These are phyloP conservation scores for Phytopythium kandeliae DNA, from an alignment of 352 stramenopile genomes.

Conservation along the genomic window DNA sequence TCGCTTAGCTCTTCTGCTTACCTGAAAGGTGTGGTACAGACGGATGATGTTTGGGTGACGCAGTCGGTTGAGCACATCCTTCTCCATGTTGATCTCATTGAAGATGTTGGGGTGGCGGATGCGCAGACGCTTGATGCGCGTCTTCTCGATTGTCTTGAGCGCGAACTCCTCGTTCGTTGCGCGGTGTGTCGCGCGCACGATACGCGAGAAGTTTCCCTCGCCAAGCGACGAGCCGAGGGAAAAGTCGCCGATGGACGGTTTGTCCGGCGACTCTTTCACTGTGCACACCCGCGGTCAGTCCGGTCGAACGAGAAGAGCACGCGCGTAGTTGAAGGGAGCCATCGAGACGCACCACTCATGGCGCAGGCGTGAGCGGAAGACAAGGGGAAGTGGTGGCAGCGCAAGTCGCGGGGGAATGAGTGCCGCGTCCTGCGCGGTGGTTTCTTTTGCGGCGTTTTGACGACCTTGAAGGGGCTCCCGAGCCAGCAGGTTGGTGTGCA, in stretches of 20 bases:
- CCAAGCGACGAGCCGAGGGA: slow-evolving; percentile 47
- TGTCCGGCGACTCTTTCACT: slow-evolving; percentile 74
- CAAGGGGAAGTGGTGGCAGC: too few species aligned
- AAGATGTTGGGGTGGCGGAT: slow-evolving; percentile 96
- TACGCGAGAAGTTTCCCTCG: slow-evolving; percentile 95
- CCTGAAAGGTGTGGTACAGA: slow-evolving; percentile 95
- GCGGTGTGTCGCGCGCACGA: slow-evolving; percentile 87
- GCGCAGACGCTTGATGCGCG: slow-evolving; percentile 79
- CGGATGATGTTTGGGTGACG: slow-evolving; percentile 91
- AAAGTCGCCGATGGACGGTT: slow-evolving; percentile 77
- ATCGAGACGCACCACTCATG: too few species aligned
- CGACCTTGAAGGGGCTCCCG: too few species aligned
- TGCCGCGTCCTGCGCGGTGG: too few species aligned
- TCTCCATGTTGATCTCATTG: slow-evolving; percentile 99
- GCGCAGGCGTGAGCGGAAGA: too few species aligned
- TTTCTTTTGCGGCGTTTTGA: too few species aligned
- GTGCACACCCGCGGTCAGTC: slow-evolving; percentile 5
- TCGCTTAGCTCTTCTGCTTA: background rate
- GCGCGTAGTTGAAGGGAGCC: too few species aligned
- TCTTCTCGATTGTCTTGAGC: slow-evolving; percentile 95
- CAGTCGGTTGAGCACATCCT: slow-evolving; percentile 88
- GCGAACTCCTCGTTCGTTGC: slow-evolving; percentile 91
- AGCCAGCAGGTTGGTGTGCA: too few species aligned
- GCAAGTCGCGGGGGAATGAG: too few species aligned
- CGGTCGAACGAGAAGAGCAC: background rate